phyloP scores from a whole-genome alignment of 75 land plant genomes.

The Cupressus sempervirens region DNA sequence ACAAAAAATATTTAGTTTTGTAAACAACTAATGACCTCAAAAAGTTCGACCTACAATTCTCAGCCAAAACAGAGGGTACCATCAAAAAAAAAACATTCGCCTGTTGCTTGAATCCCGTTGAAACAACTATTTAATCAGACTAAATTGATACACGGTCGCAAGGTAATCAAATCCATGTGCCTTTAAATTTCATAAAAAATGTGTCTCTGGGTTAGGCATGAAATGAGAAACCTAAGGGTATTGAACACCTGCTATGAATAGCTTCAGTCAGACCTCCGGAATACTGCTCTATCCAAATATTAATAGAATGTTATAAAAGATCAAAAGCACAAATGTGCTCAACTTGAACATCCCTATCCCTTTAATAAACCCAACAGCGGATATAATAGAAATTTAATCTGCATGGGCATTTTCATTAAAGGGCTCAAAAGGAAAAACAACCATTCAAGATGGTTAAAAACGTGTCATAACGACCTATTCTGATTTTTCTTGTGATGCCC shows the following conservation, averaged over 20 bases:
- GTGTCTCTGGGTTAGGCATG: no score
- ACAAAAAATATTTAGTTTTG: no score
- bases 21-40: no score
- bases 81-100: no score
- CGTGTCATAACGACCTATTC: not conserved
- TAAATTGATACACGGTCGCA: no score
- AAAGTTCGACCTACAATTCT: no score
- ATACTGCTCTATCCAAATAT: not conserved
- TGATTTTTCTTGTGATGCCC: not conserved
- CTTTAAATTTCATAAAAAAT: no score
- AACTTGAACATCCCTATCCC: not conserved
- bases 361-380: not conserved
- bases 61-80: no score
- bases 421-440: not conserved
- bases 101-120: no score
- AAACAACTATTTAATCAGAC: no score
- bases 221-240: not conserved
- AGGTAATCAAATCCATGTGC: no score
- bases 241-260: not conserved
- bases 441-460: not conserved
- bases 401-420: not conserved
- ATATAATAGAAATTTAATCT: not conserved
- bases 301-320: not conserved
- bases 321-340: not conserved
- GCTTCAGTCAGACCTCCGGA: not conserved